A percentile compares a stretch with the other conserved stretches of the same genome.
These are phyloP conservation scores for Cetraspora pellucida DNA, from an alignment of 192 early-diverging fungal genomes.

Conservation along the genomic window DNA sequence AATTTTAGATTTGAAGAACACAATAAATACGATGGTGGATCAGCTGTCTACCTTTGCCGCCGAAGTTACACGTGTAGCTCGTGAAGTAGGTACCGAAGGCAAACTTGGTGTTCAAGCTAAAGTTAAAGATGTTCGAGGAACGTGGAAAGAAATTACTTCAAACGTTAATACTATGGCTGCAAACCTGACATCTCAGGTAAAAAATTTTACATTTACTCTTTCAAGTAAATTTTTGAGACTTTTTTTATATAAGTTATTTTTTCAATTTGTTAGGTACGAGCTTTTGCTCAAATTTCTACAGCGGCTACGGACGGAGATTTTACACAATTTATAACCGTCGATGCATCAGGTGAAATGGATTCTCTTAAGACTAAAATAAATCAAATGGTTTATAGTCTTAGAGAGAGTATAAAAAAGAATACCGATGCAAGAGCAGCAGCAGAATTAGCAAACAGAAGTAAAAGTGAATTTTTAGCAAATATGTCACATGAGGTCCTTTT, in stretches of 20 bases:
- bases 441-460: slow-evolving; percentile 80
- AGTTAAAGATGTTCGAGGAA: slow-evolving; percentile 70
- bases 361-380: slow-evolving; percentile 82
- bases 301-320: slow-evolving; percentile 75
- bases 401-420: slow-evolving; percentile 78
- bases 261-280: slow-evolving; percentile 53
- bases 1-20: slow-evolving; percentile 71
- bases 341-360: slow-evolving; percentile 85
- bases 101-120: slow-evolving; percentile 77
- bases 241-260: not conserved
- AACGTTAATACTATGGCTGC: slow-evolving; percentile 77
- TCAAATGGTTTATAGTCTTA: slow-evolving; percentile 77
- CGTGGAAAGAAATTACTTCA: slow-evolving; percentile 75
- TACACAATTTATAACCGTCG: slow-evolving; percentile 72
- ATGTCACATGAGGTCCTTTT: slow-evolving; percentile 58
- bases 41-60: slow-evolving; percentile 51
- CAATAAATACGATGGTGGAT: slow-evolving; percentile 75
- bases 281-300: slow-evolving; percentile 76
- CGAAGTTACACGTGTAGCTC: slow-evolving; percentile 75
- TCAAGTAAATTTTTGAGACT: not conserved
- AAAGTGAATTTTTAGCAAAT: slow-evolving; percentile 70
- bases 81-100: slow-evolving; percentile 78
- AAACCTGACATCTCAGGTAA: slow-evolving; percentile 68
- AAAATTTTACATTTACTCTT: not conserved
- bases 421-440: slow-evolving; percentile 77